Percentiles rank a stretch among this genome's conserved stretches.
Evolutionary conservation across 805 yeast genomes (phyloP).

Genomic region (Phaffomyces antillensis): DNA sequence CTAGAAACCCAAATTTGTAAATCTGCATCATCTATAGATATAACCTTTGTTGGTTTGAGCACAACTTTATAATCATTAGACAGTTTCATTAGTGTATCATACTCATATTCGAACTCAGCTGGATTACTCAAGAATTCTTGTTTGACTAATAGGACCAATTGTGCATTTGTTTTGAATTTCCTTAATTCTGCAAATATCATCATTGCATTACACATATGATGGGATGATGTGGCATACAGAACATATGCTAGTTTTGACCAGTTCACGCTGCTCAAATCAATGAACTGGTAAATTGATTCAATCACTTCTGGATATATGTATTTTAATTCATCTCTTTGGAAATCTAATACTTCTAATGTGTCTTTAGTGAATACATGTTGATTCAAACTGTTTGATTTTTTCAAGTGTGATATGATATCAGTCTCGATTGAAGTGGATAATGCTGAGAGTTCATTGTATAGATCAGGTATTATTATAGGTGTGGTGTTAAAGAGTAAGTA

Average conservation of each 20-base stretch:
- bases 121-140: conserved; percentile 22
- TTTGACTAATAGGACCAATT: conserved; percentile 39
- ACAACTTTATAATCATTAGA: conserved; percentile 9
- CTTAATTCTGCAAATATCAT: conserved; percentile 38
- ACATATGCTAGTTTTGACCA: conserved; percentile 49
- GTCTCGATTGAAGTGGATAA: background rate
- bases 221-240: conserved; percentile 48
- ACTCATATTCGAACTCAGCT: conserved; percentile 6
- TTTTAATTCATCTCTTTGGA: conserved; percentile 17
- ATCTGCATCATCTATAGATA: conserved; percentile 12
- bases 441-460: no score
- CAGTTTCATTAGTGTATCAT: conserved; percentile 7
- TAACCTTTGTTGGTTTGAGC: conserved; percentile 13
- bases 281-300: conserved; percentile 12
- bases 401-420: background rate
- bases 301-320: conserved; percentile 21
- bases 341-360: conserved; percentile 11
- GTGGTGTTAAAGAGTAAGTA: no score
- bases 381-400: background rate
- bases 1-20: conserved; percentile 38
- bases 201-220: conserved; percentile 46
- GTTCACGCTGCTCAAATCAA: conserved; percentile 21
- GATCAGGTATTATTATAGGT: no score
- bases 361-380: background rate
- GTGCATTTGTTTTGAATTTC: conserved; percentile 33